Conservation (phyloP, 2,329 filamentous ascomycete genomes). For the Diaporthe vexans region DNA sequence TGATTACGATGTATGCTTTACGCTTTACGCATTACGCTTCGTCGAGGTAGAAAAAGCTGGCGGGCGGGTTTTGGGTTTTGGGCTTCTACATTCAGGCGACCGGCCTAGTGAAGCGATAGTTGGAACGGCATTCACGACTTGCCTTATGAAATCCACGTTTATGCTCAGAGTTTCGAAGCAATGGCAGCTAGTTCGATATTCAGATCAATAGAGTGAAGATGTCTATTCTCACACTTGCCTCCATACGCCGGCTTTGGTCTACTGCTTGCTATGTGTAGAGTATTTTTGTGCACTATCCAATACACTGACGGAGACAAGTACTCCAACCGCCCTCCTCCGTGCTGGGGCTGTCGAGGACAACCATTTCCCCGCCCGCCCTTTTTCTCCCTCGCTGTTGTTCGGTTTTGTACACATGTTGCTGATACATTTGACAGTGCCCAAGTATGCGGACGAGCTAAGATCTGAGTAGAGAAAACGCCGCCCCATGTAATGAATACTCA, state of each 20-base stretch:
- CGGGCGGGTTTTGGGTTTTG: not conserved
- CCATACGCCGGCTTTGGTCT: conserved; percentile 31
- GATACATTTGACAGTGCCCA: conserved; percentile 24
- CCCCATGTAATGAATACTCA: conserved; percentile 30
- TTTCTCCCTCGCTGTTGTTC: conserved; percentile 1
- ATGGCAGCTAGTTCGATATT: not conserved
- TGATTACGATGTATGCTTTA: conserved; percentile 40
- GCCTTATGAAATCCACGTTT: not conserved
- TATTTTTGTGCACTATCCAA: conserved; percentile 22
- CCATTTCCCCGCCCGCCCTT: not conserved
- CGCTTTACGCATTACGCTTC: conserved; percentile 25
- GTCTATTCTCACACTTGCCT: conserved; percentile 35
- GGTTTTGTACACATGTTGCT: conserved; percentile 29
- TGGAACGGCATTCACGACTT: not conserved
- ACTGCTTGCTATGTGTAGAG: conserved; percentile 29
- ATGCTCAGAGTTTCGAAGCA: not conserved
- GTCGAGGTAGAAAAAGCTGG: not conserved
- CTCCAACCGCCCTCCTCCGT: conserved; percentile 1
- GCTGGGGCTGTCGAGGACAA: not conserved
- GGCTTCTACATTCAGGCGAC: conserved; percentile 1
- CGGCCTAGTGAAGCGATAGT: not conserved
- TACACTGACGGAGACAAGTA: not conserved
- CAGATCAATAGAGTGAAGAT: conserved; percentile 38
- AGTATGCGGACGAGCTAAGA: conserved; percentile 18
- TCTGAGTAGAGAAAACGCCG: conserved; percentile 30